Base-by-base conservation (phyloP, 2,329 filamentous ascomycete genomes). In the Colletotrichum trifolii region DNA sequence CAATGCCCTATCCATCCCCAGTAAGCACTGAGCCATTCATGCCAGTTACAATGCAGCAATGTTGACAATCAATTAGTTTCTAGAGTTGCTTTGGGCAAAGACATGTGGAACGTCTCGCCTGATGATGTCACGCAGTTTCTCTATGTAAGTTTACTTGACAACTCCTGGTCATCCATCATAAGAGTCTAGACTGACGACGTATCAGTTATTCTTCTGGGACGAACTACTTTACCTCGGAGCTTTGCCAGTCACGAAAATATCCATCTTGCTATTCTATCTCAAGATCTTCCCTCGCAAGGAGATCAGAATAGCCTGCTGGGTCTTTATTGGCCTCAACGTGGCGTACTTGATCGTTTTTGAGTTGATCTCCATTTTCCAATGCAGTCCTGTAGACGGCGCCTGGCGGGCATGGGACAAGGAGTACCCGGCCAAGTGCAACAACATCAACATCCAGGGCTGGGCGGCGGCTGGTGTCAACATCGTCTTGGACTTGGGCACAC, bases 81-180 rank as follows among this genome's bases (percentile, higher is more conserved):
- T 1, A 53, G 70, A 7, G 45, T 69, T 2, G 74, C 70, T 1
- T 75, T 79, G 39, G 78, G 78, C 6, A 72, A 75, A 17, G 78
- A 80, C 53, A 73, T 79, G 11, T 80, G 78, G 78, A 74, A 73
- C 12, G 67, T 79, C 1, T 57, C 71, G 2, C 53, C 67, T 4
- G 67, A 71, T 3, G 58, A 57, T 1, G 67, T 79, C 11, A 73
- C 73, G 1, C 47, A 60, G 6, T 73, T 73, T 2, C 70, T 79
- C 47, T 74, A 72, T 65, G 72, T 78, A 67, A 17, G 54, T n/a
- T 33, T 9, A 17, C 2, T 4, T 3, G 1, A 15, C 10, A 33
- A 9, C 5, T 4, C 3, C 0, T 33, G 0, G 2, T 42, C 3
- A 8, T 33, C 13, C n/a, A n/a, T n/a, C n/a, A n/a, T n/a, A 6